Evolutionary conservation across 1,284 basidiomycete genomes (phyloP), one percentile per base, ranked within the genome.

Genomic region (Trichosporon coremiiforme): DNA sequence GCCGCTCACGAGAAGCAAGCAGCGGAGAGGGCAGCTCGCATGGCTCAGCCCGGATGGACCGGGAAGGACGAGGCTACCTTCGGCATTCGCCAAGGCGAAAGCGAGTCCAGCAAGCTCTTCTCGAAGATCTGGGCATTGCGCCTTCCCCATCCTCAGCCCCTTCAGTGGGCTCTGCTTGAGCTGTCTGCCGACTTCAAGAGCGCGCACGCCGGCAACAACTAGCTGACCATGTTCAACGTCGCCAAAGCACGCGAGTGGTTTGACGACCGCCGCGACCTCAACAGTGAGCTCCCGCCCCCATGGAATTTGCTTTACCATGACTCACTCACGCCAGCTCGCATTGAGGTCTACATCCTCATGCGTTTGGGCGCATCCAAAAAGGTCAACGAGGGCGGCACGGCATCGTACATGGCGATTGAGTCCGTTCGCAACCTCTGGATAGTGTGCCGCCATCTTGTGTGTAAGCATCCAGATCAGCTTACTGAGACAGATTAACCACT

Each of bases 161-260:
- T 53, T 8, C 50, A 53, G 50, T 53, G 50, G 50, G 20, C 50
- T 10, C 50, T 53, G 15, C 15, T 53, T 25, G 22, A 53, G 22
- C 50, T 53, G 15, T 53, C 50, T 12, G 50, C 50, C 50, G 50
- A 53, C 22, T 53, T 53, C 50, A 53, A 53, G 50, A 53, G 50
- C 50, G 50, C 50, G 10, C 50, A 53, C 50, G 7, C 41, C 6
- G 41, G 50, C n/a, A 20, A 22, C 20, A 53, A 25, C 22, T 7
- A 25, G 22, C 50, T 53, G n/a, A 20, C 50, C 20, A 53, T 25
- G 50, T 53, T 53, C 50, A 53, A 53, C 2, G 50, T 53, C 22
- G 20, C 50, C 50, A 22, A 22, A 17, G 22, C 9, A 9, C 50
- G 50, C 6, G 50, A 53, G 20, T 53, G 50, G 50, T 53, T 22